These are phyloP conservation scores for Aphanomyces astaci DNA, from an alignment of 352 stramenopile species.

Conservation along the genomic window DNA sequence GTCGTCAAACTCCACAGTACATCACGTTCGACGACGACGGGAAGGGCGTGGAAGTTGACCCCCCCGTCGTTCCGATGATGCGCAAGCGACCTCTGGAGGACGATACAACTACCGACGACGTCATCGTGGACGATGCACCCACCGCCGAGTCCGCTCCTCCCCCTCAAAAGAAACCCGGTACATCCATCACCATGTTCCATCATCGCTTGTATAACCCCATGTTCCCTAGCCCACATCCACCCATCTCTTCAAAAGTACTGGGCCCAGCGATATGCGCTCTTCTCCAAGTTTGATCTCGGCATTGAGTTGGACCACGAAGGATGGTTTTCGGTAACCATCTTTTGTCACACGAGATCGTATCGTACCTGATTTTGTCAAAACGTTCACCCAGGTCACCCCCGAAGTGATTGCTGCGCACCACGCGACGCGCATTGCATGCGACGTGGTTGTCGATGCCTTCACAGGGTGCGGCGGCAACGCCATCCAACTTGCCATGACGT, in stretches of 20 bases:
- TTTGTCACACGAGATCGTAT: no score
- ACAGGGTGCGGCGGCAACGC: constrained; percentile 89
- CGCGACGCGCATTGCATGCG: constrained; percentile 62
- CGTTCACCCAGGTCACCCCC: constrained; percentile 62
- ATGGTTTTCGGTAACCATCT: constrained; percentile 78
- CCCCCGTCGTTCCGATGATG: not conserved
- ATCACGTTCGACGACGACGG: constrained; percentile 16
- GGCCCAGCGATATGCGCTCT: constrained; percentile 78
- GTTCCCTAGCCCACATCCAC: not conserved
- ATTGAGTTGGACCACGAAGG: constrained; percentile 89
- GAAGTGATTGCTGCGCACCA: constrained; percentile 85
- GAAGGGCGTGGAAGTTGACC: not conserved
- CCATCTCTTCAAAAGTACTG: constrained; percentile 80
- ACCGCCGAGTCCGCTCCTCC: not conserved
- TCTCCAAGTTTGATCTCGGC: constrained; percentile 86
- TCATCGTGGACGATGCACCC: not conserved
- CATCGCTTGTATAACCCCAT: not conserved
- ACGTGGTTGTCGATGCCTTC: constrained; percentile 88
- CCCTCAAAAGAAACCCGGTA: not conserved
- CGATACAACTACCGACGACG: not conserved
- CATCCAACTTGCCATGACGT: constrained; percentile 87
- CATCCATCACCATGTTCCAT: not conserved
- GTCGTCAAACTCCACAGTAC: not conserved
- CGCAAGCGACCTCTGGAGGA: constrained; percentile 3
- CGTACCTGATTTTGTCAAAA: no score